A percentile compares a stretch with the other conserved stretches of the same genome.
phyloP scores from a whole-genome alignment of 2,329 filamentous ascomycete genomes.

The Tothia fuscella region DNA sequence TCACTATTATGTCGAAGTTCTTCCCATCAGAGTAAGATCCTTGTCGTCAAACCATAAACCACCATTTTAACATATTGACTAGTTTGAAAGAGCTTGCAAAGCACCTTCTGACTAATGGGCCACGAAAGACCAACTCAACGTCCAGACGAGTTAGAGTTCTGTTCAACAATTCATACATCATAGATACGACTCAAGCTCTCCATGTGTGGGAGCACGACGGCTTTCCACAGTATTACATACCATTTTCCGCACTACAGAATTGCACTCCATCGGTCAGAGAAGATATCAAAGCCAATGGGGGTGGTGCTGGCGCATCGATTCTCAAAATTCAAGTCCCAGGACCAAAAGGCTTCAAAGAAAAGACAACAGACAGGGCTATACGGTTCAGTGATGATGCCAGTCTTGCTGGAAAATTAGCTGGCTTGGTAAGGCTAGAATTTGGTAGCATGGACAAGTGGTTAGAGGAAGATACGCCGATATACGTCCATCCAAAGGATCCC shows the following conservation, averaged over 20 bases:
- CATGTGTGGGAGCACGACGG: slow-evolving; percentile 33
- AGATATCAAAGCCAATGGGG: not conserved
- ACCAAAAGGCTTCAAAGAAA: not conserved
- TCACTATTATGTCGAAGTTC: no score
- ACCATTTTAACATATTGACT: no score
- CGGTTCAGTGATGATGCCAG: slow-evolving; percentile 11
- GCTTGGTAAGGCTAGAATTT: slow-evolving; percentile 15
- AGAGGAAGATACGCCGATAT: slow-evolving; percentile 48
- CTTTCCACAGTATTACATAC: slow-evolving; percentile 38
- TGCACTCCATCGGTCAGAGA: not conserved
- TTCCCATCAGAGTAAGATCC: no score
- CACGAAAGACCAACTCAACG: slow-evolving; percentile 13
- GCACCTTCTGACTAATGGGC: slow-evolving; percentile 13
- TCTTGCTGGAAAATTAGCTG: slow-evolving; percentile 12
- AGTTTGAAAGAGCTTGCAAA: slow-evolving; percentile 5
- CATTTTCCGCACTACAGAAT: slow-evolving; percentile 14
- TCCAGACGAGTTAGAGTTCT: slow-evolving; percentile 21
- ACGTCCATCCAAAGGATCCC: slow-evolving; percentile 54
- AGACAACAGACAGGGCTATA: slow-evolving; percentile 5
- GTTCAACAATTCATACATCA: slow-evolving; percentile 22
- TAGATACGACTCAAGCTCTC: slow-evolving; percentile 21
- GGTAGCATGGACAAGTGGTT: slow-evolving; percentile 31
- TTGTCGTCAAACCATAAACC: no score
- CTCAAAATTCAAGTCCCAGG: slow-evolving; percentile 7
- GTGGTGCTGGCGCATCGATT: slow-evolving; percentile 1